These are phyloP conservation scores for Volvox carteri DNA, from an alignment of 163 green algal genomes.

Conservation along the genomic window DNA sequence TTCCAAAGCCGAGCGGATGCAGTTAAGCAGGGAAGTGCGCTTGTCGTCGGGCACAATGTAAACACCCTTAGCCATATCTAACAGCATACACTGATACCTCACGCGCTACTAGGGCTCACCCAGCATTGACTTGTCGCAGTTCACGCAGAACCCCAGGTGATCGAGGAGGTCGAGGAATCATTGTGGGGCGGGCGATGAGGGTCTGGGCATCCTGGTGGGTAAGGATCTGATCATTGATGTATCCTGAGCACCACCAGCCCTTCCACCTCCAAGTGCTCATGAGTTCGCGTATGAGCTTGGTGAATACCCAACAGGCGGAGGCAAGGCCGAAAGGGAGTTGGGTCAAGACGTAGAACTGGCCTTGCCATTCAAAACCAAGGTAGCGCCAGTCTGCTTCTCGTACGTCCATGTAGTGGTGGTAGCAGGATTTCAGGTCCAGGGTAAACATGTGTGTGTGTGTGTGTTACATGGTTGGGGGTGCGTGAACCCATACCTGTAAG, in stretches of 20 bases:
- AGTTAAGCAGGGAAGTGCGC: not conserved
- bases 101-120: not conserved
- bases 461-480: too few species aligned
- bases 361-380: too few species aligned
- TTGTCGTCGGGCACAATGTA: slow-evolving; percentile 6
- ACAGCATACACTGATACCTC: slow-evolving; percentile 1
- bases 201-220: too few species aligned
- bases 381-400: too few species aligned
- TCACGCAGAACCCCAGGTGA: not conserved
- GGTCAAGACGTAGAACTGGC: too few species aligned
- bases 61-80: not conserved
- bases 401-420: slow-evolving; percentile 29
- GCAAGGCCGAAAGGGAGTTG: too few species aligned
- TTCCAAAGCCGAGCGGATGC: not conserved
- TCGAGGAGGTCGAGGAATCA: not conserved
- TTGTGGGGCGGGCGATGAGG: too few species aligned
- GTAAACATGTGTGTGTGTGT: too few species aligned
- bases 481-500: too few species aligned
- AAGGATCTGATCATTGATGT: slow-evolving; percentile 14
- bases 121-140: slow-evolving; percentile 19
- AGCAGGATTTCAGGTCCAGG: slow-evolving; percentile 16
- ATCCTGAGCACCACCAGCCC: not conserved
- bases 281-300: slow-evolving; percentile 15
- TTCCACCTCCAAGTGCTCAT: not conserved
- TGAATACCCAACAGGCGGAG: too few species aligned